Percentiles rank a stretch among this genome's conserved stretches.
These are phyloP conservation scores for Cyclocybe cylindracea DNA, from an alignment of 768 basidiomycete species.

Conservation along the genomic window DNA sequence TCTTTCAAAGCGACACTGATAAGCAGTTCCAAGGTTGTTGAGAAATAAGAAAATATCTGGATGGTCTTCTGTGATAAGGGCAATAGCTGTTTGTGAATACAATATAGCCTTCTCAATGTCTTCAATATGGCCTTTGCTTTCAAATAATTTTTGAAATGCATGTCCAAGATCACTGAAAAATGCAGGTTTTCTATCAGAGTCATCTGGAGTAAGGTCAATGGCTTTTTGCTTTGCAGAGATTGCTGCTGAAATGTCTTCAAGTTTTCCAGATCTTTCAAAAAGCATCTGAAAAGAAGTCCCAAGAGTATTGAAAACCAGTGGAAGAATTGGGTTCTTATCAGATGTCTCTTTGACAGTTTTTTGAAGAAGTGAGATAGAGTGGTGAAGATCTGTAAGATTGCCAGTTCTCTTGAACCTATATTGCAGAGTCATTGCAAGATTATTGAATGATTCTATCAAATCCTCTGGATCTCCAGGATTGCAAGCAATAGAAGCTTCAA, in stretches of 20 bases:
- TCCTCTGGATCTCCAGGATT: too few relatives aligned
- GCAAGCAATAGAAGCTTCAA: too few relatives aligned
- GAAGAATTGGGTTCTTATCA: background rate
- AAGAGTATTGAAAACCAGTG: slow-evolving; percentile 15
- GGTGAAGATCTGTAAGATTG: too few relatives aligned
- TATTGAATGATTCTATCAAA: too few relatives aligned
- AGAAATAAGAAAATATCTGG: background rate
- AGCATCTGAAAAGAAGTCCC: slow-evolving; percentile 16
- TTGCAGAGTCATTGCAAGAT: too few relatives aligned
- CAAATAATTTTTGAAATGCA: background rate
- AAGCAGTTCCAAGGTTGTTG: background rate
- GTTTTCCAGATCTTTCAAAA: slow-evolving; percentile 18
- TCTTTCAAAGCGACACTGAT: too few relatives aligned
- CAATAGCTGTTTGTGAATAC: background rate
- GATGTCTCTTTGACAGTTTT: background rate
- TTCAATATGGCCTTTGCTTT: background rate
- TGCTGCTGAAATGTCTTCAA: slow-evolving; percentile 16
- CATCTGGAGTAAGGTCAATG: slow-evolving; percentile 8
- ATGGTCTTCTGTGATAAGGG: background rate
- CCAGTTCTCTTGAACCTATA: too few relatives aligned
- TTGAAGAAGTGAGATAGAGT: background rate
- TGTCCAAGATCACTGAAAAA: slow-evolving; percentile 7
- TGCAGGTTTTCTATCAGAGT: slow-evolving; percentile 2
- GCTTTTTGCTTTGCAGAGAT: slow-evolving; percentile 4
- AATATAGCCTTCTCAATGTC: slow-evolving; percentile 15